A percentile compares a stretch with the other conserved stretches of the same genome.
Conservation (phyloP, 306 rosid genomes). For the Albizia julibrissin region DNA sequence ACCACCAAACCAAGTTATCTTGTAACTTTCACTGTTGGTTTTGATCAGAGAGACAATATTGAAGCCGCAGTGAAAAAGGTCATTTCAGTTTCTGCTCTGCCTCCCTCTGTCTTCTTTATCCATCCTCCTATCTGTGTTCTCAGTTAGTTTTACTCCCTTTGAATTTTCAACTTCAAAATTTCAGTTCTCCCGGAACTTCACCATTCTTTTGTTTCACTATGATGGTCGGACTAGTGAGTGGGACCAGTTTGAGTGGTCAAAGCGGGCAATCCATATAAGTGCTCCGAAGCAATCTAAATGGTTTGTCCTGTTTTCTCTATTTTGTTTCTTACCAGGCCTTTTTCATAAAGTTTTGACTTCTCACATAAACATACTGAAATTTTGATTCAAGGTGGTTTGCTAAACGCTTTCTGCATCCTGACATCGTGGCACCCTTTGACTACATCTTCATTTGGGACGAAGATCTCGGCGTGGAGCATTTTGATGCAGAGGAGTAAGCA, state of each 20-base stretch:
- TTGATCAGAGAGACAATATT: conserved; percentile 64
- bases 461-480: conserved; percentile 84
- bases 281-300: conserved; percentile 87
- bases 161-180: conserved; percentile 35
- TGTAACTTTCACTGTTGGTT: conserved; percentile 82
- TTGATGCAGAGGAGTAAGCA: conserved; percentile 81
- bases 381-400: conserved; percentile 85
- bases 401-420: conserved; percentile 93
- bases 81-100: conserved; percentile 16
- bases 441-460: conserved; percentile 94
- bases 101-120: not conserved
- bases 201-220: conserved; percentile 86
- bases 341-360: conserved; percentile 23
- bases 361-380: conserved; percentile 34
- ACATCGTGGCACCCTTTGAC: conserved; percentile 81
- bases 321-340: conserved; percentile 13
- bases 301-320: conserved; percentile 40
- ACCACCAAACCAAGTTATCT: conserved; percentile 63
- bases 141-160: not conserved
- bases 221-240: conserved; percentile 84
- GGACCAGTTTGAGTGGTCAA: conserved; percentile 87
- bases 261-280: conserved; percentile 76
- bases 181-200: conserved; percentile 88
- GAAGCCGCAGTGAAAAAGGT: conserved; percentile 88
- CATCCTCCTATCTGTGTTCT: not conserved